Base-by-base conservation (phyloP, 352 stramenopile genomes). In the Pythium scleroteichum region DNA sequence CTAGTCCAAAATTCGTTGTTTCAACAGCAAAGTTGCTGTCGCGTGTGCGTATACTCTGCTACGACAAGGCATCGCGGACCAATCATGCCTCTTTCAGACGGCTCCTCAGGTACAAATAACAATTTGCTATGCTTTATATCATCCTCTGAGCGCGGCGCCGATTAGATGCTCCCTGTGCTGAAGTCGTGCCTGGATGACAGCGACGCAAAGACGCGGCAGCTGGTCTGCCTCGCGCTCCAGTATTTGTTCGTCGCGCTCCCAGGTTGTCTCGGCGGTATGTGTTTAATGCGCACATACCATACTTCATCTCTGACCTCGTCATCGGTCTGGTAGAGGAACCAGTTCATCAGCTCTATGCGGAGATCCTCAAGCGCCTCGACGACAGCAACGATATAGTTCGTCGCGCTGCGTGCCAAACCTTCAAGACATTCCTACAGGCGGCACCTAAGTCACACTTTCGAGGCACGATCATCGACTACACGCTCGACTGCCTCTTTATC, bases 281-380 rank as follows among this genome's bases (percentile, higher is more conserved):
- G 53, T 26, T 48, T 44, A 22, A 17, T 44, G 29, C 29, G n/a
- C n/a, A n/a, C n/a, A n/a, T n/a, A n/a, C n/a, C n/a, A n/a, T n/a
- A n/a, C n/a, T n/a, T 35, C 29, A 35, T 35, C 29, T 35, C 29
- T n/a, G 29, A 35, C 38, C 14, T 20, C 38, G 38, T 20, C 17
- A 8, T 44, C 13, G 4, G 4, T 7, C 24, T 48, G 14, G 41
- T 48, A 93, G 87, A 95, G 75, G 90, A 97, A 58, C 87, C 89
- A 14, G 88, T 97, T 45, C 80, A 94, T 68, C 84, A 96, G 27
- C 73, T 97, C 8, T 97, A 97, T 62, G 79, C 91, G 9, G 91
- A 97, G 29, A 92, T 97, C 50, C 72, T 97, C 47, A 97, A 97
- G 73, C 88, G 90, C 3, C 73, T 97, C 19, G 91, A 97, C 53